Evolutionary conservation across 2,329 filamentous ascomycete genomes (phyloP).

Genomic region (Cordyceps pruinosa): DNA sequence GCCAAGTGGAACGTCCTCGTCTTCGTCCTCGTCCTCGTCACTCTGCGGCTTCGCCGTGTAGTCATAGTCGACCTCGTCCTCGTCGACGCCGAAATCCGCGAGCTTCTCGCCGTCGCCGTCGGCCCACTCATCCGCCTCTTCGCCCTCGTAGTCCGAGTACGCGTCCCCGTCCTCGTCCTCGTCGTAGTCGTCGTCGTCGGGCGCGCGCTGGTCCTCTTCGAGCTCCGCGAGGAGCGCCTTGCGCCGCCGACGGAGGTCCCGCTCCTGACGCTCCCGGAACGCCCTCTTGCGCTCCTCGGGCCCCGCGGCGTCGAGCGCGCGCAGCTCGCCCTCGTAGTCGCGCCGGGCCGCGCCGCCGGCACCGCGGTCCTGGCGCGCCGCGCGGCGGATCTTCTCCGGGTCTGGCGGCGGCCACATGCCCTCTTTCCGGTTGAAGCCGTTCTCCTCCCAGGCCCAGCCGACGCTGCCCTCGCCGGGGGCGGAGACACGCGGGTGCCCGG

Average conservation of each 20-base stretch:
- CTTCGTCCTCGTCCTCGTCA: slow-evolving; percentile 54
- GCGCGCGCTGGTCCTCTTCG: slow-evolving; percentile 49
- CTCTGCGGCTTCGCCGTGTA: slow-evolving; percentile 61
- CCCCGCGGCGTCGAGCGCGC: slow-evolving; percentile 28
- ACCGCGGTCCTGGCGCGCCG: slow-evolving; percentile 33
- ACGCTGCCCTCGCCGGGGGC: slow-evolving; percentile 22
- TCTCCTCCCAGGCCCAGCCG: slow-evolving; percentile 63
- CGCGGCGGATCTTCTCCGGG: slow-evolving; percentile 51
- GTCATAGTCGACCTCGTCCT: slow-evolving; percentile 62
- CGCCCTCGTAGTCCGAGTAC: slow-evolving; percentile 30
- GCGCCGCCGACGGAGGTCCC: slow-evolving; percentile 34
- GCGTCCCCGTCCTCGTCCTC: slow-evolving; percentile 27
- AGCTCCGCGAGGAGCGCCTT: slow-evolving; percentile 41
- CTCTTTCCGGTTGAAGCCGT: slow-evolving; percentile 63
- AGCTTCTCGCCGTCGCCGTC: slow-evolving; percentile 71
- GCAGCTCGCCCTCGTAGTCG: slow-evolving; percentile 28
- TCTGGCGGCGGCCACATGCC: slow-evolving; percentile 58
- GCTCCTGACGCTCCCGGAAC: slow-evolving; percentile 43
- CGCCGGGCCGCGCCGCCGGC: slow-evolving; percentile 22
- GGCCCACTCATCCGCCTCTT: slow-evolving; percentile 50
- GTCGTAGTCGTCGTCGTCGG: slow-evolving; percentile 41
- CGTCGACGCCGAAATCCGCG: slow-evolving; percentile 73
- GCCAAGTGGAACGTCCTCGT: slow-evolving; percentile 44
- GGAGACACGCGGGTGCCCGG: slow-evolving; percentile 40
- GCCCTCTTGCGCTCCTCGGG: slow-evolving; percentile 41